phyloP scores from a whole-genome alignment of 116 monocot species.

The Trichopus zeylanicus region DNA sequence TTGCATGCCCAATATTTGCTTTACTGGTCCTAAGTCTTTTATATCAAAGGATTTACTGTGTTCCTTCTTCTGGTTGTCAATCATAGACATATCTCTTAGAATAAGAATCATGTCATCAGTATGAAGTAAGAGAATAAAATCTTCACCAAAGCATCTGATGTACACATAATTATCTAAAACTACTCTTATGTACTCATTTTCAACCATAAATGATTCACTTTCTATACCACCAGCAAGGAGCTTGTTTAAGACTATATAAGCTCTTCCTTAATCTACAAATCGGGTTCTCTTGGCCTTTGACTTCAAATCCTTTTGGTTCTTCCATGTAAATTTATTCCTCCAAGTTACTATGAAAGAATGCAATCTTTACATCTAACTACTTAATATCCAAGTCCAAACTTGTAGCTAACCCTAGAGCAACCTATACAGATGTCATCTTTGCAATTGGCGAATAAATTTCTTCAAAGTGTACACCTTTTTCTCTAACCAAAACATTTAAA shows the following conservation, averaged over 20 bases:
- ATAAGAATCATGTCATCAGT: constrained; percentile 3
- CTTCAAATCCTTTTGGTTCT: too few species aligned
- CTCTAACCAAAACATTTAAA: constrained; percentile 1
- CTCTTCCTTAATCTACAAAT: too few species aligned
- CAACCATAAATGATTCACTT: background rate
- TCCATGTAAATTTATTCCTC: constrained; percentile 11
- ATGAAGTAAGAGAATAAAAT: constrained; percentile 5
- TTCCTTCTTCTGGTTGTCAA: background rate
- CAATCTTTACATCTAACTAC: constrained; percentile 7
- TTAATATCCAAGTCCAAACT: background rate
- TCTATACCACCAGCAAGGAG: too few species aligned
- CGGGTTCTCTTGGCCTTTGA: too few species aligned
- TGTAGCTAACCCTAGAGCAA: background rate
- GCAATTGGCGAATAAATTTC: too few species aligned
- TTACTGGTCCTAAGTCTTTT: constrained; percentile 4
- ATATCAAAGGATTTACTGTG: background rate
- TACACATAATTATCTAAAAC: constrained; percentile 5
- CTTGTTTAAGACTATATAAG: too few species aligned
- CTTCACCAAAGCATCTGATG: too few species aligned
- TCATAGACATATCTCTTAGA: constrained; percentile 1
- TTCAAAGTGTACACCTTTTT: too few species aligned
- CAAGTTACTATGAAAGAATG: constrained; percentile 11
- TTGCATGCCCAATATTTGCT: too few species aligned
- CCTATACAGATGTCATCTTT: constrained; percentile 7
- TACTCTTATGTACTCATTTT: background rate